phyloP scores from a whole-genome alignment of 2,329 filamentous ascomycete genomes.

The Tolypocladium amazonense region DNA sequence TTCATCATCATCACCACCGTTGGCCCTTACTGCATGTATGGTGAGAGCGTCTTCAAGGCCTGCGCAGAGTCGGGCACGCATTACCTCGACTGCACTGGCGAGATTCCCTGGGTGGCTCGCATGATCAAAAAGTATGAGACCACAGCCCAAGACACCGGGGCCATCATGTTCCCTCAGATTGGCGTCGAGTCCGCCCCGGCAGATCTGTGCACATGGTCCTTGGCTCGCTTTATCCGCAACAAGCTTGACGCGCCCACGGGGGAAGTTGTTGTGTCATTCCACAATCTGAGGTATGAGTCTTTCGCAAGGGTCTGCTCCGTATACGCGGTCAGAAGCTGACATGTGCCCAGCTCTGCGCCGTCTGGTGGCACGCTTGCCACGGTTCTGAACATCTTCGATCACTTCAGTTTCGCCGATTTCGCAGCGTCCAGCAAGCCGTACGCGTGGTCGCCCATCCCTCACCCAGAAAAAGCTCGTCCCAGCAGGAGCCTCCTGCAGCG shows the following conservation, averaged over 20 bases:
- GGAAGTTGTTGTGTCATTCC: constrained; percentile 42
- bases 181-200: constrained; percentile 53
- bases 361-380: constrained; percentile 64
- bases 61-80: constrained; percentile 54
- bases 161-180: constrained; percentile 50
- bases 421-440: constrained; percentile 36
- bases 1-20: constrained; percentile 47
- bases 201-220: constrained; percentile 45
- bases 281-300: constrained; percentile 26
- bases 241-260: constrained; percentile 36
- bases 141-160: constrained; percentile 40
- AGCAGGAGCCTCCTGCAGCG: constrained; percentile 25
- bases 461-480: constrained; percentile 21
- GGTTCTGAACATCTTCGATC: constrained; percentile 46
- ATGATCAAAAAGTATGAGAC: constrained; percentile 52
- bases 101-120: constrained; percentile 43
- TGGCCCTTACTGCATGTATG: constrained; percentile 46
- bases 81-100: constrained; percentile 54
- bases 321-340: neutral
- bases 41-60: constrained; percentile 48
- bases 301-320: neutral
- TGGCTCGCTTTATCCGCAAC: constrained; percentile 39
- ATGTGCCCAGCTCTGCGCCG: constrained; percentile 21
- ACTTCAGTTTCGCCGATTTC: constrained; percentile 38
- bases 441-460: constrained; percentile 45